These are phyloP conservation scores for Closterium sp. DNA, from an alignment of 139 green algal species.

Conservation along the genomic window DNA sequence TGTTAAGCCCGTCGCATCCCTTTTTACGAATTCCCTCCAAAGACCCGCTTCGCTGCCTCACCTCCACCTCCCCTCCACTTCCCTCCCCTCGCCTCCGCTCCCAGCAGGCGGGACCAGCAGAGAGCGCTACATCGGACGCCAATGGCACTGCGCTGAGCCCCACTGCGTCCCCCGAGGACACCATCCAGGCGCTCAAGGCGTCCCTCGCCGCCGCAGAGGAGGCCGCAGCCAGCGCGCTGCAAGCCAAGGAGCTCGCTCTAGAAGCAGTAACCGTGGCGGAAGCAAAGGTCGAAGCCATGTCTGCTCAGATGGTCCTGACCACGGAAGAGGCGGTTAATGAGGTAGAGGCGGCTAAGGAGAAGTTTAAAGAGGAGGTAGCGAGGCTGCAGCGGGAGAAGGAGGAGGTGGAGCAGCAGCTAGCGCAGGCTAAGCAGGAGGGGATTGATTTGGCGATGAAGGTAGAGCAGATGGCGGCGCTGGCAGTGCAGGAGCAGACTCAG, in stretches of 20 bases:
- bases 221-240: not conserved
- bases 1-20: not conserved
- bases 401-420: slow-evolving; percentile 20
- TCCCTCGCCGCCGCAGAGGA: slow-evolving; percentile 1
- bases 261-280: slow-evolving; percentile 24
- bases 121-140: not conserved
- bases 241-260: slow-evolving; percentile 18
- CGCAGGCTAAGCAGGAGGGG: slow-evolving; percentile 11
- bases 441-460: slow-evolving; percentile 41
- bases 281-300: slow-evolving; percentile 5
- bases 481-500: slow-evolving; percentile 22
- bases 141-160: not conserved
- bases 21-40: too few relatives aligned
- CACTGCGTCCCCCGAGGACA: not conserved
- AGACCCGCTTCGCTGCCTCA: too few relatives aligned
- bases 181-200: not conserved
- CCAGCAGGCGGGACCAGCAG: not conserved
- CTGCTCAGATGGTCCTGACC: slow-evolving; percentile 37
- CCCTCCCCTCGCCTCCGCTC: not conserved
- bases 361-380: slow-evolving; percentile 23
- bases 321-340: slow-evolving; percentile 40
- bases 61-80: not conserved
- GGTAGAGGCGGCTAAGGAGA: slow-evolving; percentile 35
- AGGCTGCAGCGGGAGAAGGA: slow-evolving; percentile 30
- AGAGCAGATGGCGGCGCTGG: slow-evolving; percentile 39